A percentile compares a stretch with the other conserved stretches of the same genome.
Conservation (phyloP, 768 basidiomycete genomes). For the Pisolithus sp. region DNA sequence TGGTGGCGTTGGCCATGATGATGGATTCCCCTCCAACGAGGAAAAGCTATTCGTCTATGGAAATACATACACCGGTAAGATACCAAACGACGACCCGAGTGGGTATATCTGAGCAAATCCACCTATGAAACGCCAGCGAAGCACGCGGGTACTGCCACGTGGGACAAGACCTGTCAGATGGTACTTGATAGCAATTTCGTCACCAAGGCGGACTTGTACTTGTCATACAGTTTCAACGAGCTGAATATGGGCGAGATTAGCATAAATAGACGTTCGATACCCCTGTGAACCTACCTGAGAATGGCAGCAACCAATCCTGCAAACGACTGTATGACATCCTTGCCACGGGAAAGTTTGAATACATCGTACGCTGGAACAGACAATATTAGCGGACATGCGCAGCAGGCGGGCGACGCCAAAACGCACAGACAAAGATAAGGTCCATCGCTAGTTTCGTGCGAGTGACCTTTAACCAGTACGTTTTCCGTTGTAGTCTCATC, state of each 20-base stretch:
- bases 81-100: not conserved
- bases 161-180: constrained; percentile 9
- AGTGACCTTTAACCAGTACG: constrained; percentile 69
- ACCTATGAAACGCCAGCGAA: not conserved
- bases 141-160: not conserved
- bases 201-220: constrained; percentile 55
- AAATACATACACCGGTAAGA: not conserved
- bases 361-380: constrained; percentile 60
- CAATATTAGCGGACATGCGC: constrained; percentile 5
- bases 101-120: not conserved
- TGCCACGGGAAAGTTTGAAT: constrained; percentile 61
- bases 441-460: constrained; percentile 76
- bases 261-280: not conserved
- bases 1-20: constrained; percentile 19
- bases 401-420: constrained; percentile 13
- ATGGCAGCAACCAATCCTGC: constrained; percentile 65
- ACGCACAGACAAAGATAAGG: constrained; percentile 79
- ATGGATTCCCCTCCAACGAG: not conserved
- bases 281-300: constrained; percentile 50
- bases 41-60: not conserved
- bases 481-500: constrained; percentile 57
- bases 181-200: constrained; percentile 34
- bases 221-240: constrained; percentile 69
- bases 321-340: constrained; percentile 54
- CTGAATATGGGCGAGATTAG: constrained; percentile 31